Evolutionary conservation across 2,329 filamentous ascomycete genomes (phyloP).

Genomic region (Drechslera avenae): DNA sequence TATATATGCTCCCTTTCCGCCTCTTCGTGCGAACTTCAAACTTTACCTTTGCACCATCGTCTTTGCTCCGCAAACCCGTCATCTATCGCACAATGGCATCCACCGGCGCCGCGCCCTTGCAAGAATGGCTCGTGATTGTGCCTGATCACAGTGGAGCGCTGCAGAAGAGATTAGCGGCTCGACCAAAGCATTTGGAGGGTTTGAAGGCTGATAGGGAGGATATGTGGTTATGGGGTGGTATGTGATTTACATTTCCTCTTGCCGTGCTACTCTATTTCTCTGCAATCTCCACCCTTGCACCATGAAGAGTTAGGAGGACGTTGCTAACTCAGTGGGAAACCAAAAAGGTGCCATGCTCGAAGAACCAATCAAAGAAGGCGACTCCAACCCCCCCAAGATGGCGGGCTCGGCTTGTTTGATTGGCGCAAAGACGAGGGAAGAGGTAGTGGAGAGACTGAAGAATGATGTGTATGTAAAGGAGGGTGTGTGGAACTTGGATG

Average conservation of each 20-base stretch:
- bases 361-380: constrained; percentile 60
- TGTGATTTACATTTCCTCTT: constrained; percentile 15
- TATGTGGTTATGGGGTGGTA: constrained; percentile 47
- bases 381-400: constrained; percentile 67
- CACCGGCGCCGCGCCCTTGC: constrained; percentile 21
- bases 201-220: constrained; percentile 34
- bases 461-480: constrained; percentile 73
- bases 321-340: background rate
- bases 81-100: constrained; percentile 30
- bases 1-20: constrained; percentile 16
- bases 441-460: constrained; percentile 68
- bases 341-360: constrained; percentile 43
- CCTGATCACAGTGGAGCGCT: constrained; percentile 53
- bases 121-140: constrained; percentile 58
- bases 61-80: background rate
- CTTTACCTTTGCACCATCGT: background rate
- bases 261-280: background rate
- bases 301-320: no score
- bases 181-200: constrained; percentile 44
- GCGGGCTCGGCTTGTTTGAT: constrained; percentile 74
- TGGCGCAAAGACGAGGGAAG: constrained; percentile 69
- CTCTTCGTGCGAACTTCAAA: constrained; percentile 2
- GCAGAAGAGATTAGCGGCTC: constrained; percentile 51
- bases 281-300: background rate
- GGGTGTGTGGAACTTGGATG: constrained; percentile 76